A percentile compares a stretch with the other conserved stretches of the same genome.
phyloP scores from a whole-genome alignment of 78 protist species.

The Guillardia theta region DNA sequence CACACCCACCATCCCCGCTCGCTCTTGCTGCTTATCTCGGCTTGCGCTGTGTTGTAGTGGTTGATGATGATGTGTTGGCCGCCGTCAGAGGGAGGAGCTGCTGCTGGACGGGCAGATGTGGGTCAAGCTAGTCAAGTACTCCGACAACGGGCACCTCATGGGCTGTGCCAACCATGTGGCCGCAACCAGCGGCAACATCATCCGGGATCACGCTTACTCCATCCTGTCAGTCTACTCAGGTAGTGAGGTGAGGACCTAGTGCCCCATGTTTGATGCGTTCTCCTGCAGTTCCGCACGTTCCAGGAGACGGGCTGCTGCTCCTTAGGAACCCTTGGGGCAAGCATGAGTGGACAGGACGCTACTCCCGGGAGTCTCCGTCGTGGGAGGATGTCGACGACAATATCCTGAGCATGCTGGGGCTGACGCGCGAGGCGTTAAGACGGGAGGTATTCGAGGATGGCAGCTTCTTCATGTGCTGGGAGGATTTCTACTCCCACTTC shows the following conservation, averaged over 20 bases:
- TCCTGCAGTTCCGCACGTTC: not conserved
- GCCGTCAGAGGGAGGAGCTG: too few relatives aligned
- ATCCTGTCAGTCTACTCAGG: not conserved
- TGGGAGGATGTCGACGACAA: too few relatives aligned
- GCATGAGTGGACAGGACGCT: not conserved
- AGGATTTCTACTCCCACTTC: not conserved
- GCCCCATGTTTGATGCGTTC: too few relatives aligned
- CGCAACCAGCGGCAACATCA: not conserved
- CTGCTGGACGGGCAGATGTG: too few relatives aligned
- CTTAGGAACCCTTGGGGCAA: not conserved
- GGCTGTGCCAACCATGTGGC: not conserved
- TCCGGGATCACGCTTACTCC: not conserved
- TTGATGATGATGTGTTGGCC: too few relatives aligned
- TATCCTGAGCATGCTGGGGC: too few relatives aligned
- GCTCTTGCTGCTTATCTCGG: too few relatives aligned
- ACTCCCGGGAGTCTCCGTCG: not conserved
- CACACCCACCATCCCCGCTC: too few relatives aligned
- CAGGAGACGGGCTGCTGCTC: not conserved
- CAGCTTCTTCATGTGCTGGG: not conserved
- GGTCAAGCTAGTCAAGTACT: not conserved
- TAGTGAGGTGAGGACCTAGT: too few relatives aligned
- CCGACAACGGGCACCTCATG: not conserved
- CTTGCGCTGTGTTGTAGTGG: too few relatives aligned
- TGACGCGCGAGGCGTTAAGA: too few relatives aligned
- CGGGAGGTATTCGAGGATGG: too few relatives aligned